Evolutionary conservation across 345 rosid genomes (phyloP).

Genomic region (Ailanthus altissimus): DNA sequence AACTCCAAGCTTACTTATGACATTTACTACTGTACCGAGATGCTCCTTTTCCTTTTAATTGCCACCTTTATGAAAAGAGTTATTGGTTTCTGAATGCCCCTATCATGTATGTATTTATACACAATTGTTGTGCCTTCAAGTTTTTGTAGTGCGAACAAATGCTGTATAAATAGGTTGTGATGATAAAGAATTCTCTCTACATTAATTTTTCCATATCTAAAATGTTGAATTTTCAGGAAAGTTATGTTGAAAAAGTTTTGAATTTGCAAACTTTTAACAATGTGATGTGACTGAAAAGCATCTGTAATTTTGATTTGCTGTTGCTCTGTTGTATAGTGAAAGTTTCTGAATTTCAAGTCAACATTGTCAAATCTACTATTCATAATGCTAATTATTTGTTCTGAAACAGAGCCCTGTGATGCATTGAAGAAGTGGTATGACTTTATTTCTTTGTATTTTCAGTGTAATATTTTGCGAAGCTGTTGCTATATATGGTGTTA

Average conservation of each 20-base stretch:
- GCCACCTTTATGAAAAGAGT: background rate
- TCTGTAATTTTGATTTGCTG: background rate
- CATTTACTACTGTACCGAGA: background rate
- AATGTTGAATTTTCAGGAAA: background rate
- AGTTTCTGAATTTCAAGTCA: background rate
- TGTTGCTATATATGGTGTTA: slow-evolving; percentile 97
- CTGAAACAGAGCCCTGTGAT: background rate
- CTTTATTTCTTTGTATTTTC: slow-evolving; percentile 26
- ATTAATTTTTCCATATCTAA: background rate
- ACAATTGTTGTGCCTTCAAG: background rate
- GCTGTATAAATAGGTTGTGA: background rate
- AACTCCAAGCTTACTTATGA: background rate
- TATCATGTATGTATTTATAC: background rate
- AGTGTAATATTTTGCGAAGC: slow-evolving; percentile 99
- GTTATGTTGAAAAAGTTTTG: background rate
- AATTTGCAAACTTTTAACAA: background rate
- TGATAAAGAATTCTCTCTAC: background rate
- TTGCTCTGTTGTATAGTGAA: background rate
- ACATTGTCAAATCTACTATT: background rate
- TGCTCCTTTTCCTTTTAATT: background rate
- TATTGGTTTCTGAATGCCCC: background rate
- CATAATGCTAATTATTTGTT: background rate
- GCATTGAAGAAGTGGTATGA: background rate
- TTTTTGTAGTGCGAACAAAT: background rate
- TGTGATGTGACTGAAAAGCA: slow-evolving; percentile 1